A percentile compares a stretch with the other conserved stretches of the same genome.
phyloP scores from a whole-genome alignment of 1,284 basidiomycete genomes.

The Cystobasidium slooffiae region DNA sequence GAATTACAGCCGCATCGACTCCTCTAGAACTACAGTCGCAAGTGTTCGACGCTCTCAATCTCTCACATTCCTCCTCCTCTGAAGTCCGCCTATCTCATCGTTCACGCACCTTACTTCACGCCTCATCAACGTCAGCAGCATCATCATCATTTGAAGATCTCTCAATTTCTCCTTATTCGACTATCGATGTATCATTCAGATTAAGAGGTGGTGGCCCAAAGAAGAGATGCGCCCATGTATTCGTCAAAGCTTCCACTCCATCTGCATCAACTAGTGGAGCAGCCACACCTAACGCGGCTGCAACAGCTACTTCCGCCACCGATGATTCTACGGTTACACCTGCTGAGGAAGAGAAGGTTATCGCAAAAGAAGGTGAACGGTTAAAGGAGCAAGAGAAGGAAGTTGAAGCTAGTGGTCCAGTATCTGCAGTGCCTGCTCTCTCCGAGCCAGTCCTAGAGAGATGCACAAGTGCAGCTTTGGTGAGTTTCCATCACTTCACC shows the following conservation, averaged over 20 bases:
- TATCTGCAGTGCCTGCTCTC: not conserved
- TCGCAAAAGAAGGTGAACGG: not conserved
- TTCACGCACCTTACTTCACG: constrained; percentile 3
- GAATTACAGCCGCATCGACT: constrained; percentile 18
- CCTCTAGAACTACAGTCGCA: constrained; percentile 29
- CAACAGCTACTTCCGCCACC: not conserved
- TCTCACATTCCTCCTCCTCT: not conserved
- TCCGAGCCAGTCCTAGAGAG: constrained; percentile 30
- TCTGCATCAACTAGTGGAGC: constrained; percentile 12
- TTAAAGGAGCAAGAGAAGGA: not conserved
- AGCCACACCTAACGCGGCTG: constrained; percentile 12
- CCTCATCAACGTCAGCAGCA: not conserved
- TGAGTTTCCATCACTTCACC: not conserved
- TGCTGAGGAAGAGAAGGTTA: not conserved
- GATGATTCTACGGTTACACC: not conserved
- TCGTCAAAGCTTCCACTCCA: constrained; percentile 29
- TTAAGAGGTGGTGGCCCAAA: constrained; percentile 40
- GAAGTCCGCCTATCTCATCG: constrained; percentile 26
- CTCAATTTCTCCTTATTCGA: constrained; percentile 22
- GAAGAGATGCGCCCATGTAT: constrained; percentile 44
- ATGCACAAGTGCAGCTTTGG: constrained; percentile 35
- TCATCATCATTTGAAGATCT: constrained; percentile 18
- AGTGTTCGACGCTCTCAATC: constrained; percentile 19
- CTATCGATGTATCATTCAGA: constrained; percentile 34
- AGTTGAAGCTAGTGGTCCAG: constrained; percentile 4